Evolutionary conservation across 495 filamentous ascomycete species (phyloP), one percentile per base, ranked within the genome.

Genomic region (Cercophora sp.): DNA sequence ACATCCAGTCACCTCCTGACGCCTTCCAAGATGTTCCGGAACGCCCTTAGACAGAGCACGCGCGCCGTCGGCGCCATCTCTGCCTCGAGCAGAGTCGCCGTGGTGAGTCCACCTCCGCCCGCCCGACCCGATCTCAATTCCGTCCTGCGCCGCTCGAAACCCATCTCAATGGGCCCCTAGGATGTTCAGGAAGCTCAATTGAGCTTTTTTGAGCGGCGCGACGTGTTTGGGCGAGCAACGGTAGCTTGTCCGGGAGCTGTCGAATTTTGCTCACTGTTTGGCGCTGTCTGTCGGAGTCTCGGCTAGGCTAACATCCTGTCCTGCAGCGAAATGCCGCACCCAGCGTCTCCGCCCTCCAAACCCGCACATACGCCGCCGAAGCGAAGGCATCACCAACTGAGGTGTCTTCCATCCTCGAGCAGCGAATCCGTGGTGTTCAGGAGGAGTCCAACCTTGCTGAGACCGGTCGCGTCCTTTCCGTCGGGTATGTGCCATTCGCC

Each of bases 361-460:
- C 84, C 71, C 88, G 93, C 73, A 82, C 81, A 72, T 98, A 96
- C 79, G 92, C 92, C 20, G 79, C 82, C 73, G 91, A 95, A 73
- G 88, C 89, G 53, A 96, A 96, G 80, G 91, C 93, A 61, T 75
- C 89, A 22, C 93, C 93, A 61, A 97, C 93, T 60, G 93, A 98
- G 80, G 93, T 98, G 59, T 96, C 94, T 55, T 96, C 93, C 62
- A 96, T 98, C 71, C 87, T 98, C 66, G 93, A 97, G 79, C 91
- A 96, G 83, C 81, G 92, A 73, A 97, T 98, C 68, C 87, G 94
- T 70, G 94, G 93, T 81, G 88, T 96, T 62, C 82, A 91, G 72
- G 94, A 97, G 78, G 93, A 98, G 80, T 83, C 89, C 69, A 84
- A 83, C 74, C 84, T 98, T 69, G 92, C 93, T 68, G 93, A 98